Base-by-base conservation (phyloP, 1,284 basidiomycete species). In the Ustilago loliicola region DNA sequence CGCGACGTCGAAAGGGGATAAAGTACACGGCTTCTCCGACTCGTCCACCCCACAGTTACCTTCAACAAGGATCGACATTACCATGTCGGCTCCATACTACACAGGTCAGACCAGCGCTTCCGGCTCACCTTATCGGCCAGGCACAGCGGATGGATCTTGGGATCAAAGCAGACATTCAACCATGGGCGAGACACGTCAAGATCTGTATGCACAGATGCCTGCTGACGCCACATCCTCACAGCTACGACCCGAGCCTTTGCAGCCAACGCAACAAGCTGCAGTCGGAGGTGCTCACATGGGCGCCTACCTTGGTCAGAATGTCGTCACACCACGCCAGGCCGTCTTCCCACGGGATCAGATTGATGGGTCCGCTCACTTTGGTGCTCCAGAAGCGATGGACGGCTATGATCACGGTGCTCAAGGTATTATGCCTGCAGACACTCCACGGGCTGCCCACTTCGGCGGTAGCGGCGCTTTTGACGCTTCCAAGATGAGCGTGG, bases 31-130 rank as follows among this genome's bases (percentile, higher is more conserved):
- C n/a, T 32, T 48, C 21, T 57, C 21, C 42, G 5, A 23, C 13
- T 9, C n/a, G 27, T 10, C 19, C 57, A 15, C 29, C 10, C 29
- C 42, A 15, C 21, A 5, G 8, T 15, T 17, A 4, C 30, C 27
- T n/a, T 36, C 10, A 45, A 10, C 27, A 25, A 25, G 17, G 27
- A 19, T 17, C 42, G 8, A 8, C 19, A 21, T 34, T 53, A 50
- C 0, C 57, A 73, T 73, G 71, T 73, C 71, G 40, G 61, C 30
- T 21, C 71, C 71, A 2, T 73, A 73, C 61, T 68, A 73, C 50
- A 51, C 66, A 34, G 62, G 55, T 45, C 66, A 67, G 50, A 25
- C 38, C 17, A 64, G 71, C 50, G 29, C 66, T 6, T 67, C 66
- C 17, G 62, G 55, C 40, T 73, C 71, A 29, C 71, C 71, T 13